These are phyloP conservation scores for Lachancea fermentati DNA, from an alignment of 805 yeast genomes.

Conservation along the genomic window DNA sequence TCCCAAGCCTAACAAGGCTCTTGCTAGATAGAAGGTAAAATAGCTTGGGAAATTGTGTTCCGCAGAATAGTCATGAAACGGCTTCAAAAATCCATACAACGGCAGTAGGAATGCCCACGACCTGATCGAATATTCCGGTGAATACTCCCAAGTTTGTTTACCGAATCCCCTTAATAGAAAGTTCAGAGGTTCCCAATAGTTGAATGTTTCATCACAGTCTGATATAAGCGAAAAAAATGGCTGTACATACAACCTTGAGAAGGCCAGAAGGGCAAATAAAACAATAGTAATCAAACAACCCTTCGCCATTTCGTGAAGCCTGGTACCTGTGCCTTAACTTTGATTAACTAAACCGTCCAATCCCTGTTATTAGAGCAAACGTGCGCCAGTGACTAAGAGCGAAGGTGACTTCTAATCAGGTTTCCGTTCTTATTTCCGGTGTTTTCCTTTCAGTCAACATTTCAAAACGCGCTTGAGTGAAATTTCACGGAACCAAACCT, in stretches of 20 bases:
- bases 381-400: too few relatives aligned
- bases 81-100: constrained; percentile 24
- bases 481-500: neutral
- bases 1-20: constrained; percentile 22
- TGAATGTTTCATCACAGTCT: constrained; percentile 90
- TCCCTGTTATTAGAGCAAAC: too few relatives aligned
- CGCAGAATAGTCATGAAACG: constrained; percentile 16
- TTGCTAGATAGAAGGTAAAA: constrained; percentile 23
- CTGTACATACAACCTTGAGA: constrained; percentile 32
- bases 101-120: constrained; percentile 75
- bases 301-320: neutral
- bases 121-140: constrained; percentile 82
- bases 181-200: constrained; percentile 93
- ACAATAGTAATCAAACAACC: constrained; percentile 6
- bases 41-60: constrained; percentile 28
- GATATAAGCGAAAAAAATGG: constrained; percentile 58
- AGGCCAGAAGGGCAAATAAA: constrained; percentile 19
- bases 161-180: constrained; percentile 75
- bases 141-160: constrained; percentile 94
- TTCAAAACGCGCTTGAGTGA: neutral
- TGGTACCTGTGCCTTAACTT: too few relatives aligned
- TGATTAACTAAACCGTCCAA: too few relatives aligned
- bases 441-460: neutral
- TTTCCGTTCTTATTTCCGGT: neutral
- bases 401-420: neutral